Evolutionary conservation across 208 protist species (phyloP).

Genomic region (Tritrichomonas musculus): DNA sequence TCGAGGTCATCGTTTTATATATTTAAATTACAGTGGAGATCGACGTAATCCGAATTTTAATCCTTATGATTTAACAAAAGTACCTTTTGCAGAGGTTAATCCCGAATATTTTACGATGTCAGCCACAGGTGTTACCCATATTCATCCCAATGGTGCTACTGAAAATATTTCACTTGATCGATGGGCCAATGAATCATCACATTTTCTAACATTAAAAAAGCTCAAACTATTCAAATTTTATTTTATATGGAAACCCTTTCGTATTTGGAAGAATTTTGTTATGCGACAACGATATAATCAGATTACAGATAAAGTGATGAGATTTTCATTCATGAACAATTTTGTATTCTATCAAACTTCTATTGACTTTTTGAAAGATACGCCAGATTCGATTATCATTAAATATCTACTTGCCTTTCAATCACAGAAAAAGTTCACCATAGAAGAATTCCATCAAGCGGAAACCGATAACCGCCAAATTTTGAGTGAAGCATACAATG

Average conservation of each 20-base stretch:
- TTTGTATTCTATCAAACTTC: not conserved
- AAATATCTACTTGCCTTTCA: not conserved
- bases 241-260: constrained; percentile 26
- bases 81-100: constrained; percentile 14
- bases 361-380: not conserved
- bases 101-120: constrained; percentile 25
- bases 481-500: not conserved
- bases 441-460: not conserved
- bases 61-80: constrained; percentile 4
- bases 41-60: not conserved
- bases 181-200: not conserved
- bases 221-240: not conserved
- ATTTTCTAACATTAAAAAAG: not conserved
- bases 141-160: not conserved
- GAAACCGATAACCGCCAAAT: not conserved
- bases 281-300: constrained; percentile 26
- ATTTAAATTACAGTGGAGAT: not conserved
- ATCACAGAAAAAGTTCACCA: not conserved
- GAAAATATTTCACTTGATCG: not conserved
- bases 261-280: constrained; percentile 13
- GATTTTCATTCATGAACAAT: not conserved
- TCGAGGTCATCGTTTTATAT: constrained; percentile 24
- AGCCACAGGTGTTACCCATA: not conserved
- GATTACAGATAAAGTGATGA: not conserved
- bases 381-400: not conserved